Evolutionary conservation across 495 filamentous ascomycete species (phyloP), one percentile per base, ranked within the genome.

Genomic region (Gamarada debralockiae): DNA sequence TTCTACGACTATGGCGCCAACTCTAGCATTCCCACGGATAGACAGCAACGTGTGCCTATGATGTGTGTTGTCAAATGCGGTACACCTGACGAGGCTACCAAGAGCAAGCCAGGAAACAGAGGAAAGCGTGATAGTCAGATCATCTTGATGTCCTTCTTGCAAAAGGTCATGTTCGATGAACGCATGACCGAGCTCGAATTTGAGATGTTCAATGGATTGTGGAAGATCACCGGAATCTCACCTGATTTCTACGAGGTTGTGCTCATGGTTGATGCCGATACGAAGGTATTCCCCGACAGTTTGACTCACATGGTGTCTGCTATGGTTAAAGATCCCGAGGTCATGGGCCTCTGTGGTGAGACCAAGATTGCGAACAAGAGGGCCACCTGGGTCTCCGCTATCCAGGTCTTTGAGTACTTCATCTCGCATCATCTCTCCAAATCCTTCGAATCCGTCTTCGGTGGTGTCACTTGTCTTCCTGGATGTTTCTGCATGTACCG

Each of bases 401-500:
- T 99, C 64, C 95, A 99, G 73, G 95, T 99, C n/a, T 99, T 99
- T 63, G 95, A 99, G 74, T 97, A 98, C 72, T 99, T 97, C 73
- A 92, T 99, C 68, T 97, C 92, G 2, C 95, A 99, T 66, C 95
- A 99, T 63, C 80, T 95, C 58, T 81, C 90, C 47, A 99, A 99
- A 65, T 89, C 91, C 6, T 99, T 99, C 71, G 95, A 99, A 68
- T 61, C 92, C 5, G 87, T 96, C 49, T 99, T 99, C 65, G 95
- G 95, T 66, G 95, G 95, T 86, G 95, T 99, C 21, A 99, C 95
- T 60, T 99, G 95, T 80, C 77, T 99, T 22, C 95, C 95, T 2
- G 95, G 95, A 42, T 99, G 95, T 76, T 99, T 99, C 83, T 96
- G 90, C 77, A 99, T 99, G 95, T 99, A 99, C 72, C 87, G 95